Conservation (phyloP, 805 yeast genomes). For the Suhomyces prunicola region DNA sequence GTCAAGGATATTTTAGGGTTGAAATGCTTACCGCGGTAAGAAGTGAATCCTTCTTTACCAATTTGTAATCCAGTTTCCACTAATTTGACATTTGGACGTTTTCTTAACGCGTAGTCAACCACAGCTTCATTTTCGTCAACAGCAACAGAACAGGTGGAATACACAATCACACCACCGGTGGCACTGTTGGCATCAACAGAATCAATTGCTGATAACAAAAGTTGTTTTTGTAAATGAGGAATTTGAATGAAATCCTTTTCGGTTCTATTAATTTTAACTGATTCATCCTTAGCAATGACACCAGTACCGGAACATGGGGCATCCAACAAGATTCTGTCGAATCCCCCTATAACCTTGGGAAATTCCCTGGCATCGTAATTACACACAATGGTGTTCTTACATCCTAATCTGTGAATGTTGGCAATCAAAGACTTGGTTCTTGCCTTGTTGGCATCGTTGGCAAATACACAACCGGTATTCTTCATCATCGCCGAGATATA, state of each 20-base stretch:
- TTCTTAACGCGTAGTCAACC: conserved; percentile 94
- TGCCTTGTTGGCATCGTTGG: conserved; percentile 94
- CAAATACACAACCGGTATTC: conserved; percentile 95
- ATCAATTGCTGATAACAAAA: conserved; percentile 91
- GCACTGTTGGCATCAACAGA: conserved; percentile 91
- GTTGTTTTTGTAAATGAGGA: conserved; percentile 94
- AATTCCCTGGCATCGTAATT: conserved; percentile 98
- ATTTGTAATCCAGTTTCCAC: conserved; percentile 90
- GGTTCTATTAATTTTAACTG: conserved; percentile 88
- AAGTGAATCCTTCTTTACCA: conserved; percentile 94
- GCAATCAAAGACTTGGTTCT: conserved; percentile 96
- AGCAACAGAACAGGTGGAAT: conserved; percentile 97
- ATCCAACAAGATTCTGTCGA: conserved; percentile 89
- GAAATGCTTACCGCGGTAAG: conserved; percentile 90
- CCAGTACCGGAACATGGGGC: conserved; percentile 99
- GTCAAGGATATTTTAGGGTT: conserved; percentile 73
- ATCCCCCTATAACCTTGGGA: conserved; percentile 97
- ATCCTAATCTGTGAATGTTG: conserved; percentile 94
- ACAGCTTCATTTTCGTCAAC: conserved; percentile 99
- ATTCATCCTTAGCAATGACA: conserved; percentile 95
- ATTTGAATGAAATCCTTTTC: conserved; percentile 95
- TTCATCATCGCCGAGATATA: conserved; percentile 95
- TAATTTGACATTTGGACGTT: conserved; percentile 92
- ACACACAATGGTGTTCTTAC: conserved; percentile 94
- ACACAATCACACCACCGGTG: conserved; percentile 91